These are phyloP conservation scores for Psilocybe cyanescens DNA, from an alignment of 768 basidiomycete species.

Conservation along the genomic window DNA sequence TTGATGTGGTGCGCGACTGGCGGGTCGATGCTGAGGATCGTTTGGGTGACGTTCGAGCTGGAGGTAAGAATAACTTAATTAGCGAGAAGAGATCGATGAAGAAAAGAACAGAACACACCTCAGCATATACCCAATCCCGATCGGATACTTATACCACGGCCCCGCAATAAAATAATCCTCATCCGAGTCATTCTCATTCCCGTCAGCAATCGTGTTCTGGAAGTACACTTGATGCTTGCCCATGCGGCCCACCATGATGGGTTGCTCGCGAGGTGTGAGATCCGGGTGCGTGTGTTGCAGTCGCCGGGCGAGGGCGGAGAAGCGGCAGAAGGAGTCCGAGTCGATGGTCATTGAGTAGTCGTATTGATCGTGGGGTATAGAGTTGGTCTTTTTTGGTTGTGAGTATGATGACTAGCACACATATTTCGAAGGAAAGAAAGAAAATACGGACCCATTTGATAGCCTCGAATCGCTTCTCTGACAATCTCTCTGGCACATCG, in stretches of 20 bases:
- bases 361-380: slow-evolving; percentile 1
- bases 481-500: background rate
- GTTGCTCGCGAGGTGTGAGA: background rate
- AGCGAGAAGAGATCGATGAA: background rate
- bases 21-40: background rate
- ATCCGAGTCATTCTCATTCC: background rate
- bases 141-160: slow-evolving; percentile 6
- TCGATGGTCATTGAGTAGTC: slow-evolving; percentile 9
- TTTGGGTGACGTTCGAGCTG: slow-evolving; percentile 4
- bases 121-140: slow-evolving; percentile 4
- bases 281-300: background rate
- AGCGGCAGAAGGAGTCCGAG: slow-evolving; percentile 7
- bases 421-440: background rate
- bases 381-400: background rate
- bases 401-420: background rate
- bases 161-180: background rate
- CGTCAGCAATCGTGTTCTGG: slow-evolving; percentile 3
- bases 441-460: slow-evolving; percentile 4
- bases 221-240: background rate
- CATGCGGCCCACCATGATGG: slow-evolving; percentile 3
- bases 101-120: background rate
- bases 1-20: slow-evolving; percentile 4
- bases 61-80: no score
- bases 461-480: slow-evolving; percentile 5
- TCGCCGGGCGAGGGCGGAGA: background rate